Evolutionary conservation across 108 stramenopile genomes (phyloP), one percentile per base, ranked within the genome.

Genomic region (Cyclostephanos tholiformis): DNA sequence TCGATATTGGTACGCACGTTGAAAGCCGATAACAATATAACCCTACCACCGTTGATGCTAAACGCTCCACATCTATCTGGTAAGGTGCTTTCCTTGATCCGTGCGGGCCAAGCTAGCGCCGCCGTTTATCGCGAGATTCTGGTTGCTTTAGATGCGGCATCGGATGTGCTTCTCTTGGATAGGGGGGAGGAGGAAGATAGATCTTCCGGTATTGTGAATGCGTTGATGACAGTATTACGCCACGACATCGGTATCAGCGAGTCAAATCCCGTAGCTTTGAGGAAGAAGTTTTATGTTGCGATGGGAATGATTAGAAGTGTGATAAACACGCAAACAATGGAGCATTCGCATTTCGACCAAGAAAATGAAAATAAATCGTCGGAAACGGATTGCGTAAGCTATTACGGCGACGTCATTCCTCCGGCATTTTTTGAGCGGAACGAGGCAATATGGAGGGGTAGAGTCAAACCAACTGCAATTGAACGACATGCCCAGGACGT

Each of bases 81-180:
- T 0, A 92, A 92, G 67, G 78, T 91, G 13, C 48, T 89, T 16
- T 78, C 88, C 25, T 58, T 92, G 79, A 80, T 95, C 51, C 84
- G 87, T 26, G 90, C 89, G n/a, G 90, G 90, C 10, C 90, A 95
- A 67, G 94, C 94, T 2, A 84, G 88, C 49, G 91, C 90, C 5
- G 25, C 82, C 10, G 87, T 95, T 16, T 92, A 87, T 82, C 77
- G 90, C 6, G 88, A 92, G 52, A 51, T 93, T n/a, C 43, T 91
- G 7, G 74, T 77, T 20, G 76, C 83, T 22, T 65, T 95, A n/a
- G 69, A 84, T 63, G 76, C 88, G 6, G 86, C 87, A 1, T 63
- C 69, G 17, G 53, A 67, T 0, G 63, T 87, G 0, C 41, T 84
- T 14, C 67, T 75, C 39, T 53, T 79, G 25, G 52, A 84, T 29